Conservation (phyloP, 2,329 filamentous ascomycete species). For the Orbilia blumenaviensis region DNA sequence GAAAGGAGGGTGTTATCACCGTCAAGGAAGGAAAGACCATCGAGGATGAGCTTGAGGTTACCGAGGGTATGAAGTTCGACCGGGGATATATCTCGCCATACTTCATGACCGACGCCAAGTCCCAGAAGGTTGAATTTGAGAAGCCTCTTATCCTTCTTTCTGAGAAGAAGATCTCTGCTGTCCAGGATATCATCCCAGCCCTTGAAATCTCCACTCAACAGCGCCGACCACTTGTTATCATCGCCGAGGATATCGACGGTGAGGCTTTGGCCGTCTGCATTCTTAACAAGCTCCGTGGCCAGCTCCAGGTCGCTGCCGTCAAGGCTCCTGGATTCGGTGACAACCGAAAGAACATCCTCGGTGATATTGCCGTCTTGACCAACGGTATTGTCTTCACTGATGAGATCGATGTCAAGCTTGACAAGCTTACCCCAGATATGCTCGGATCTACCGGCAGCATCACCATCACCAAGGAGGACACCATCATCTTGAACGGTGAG, state of each 20-base stretch:
- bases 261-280: constrained; percentile 99
- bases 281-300: constrained; percentile 99
- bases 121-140: constrained; percentile 99
- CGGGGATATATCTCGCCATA: constrained; percentile 98
- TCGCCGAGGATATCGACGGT: constrained; percentile 98
- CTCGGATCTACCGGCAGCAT: constrained; percentile 97
- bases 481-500: constrained; percentile 96
- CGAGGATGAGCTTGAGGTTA: constrained; percentile 96
- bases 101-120: constrained; percentile 99
- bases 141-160: constrained; percentile 98
- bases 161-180: constrained; percentile 99
- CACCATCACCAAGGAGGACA: constrained; percentile 99
- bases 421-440: constrained; percentile 95
- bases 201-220: constrained; percentile 96
- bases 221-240: constrained; percentile 95
- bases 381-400: constrained; percentile 98
- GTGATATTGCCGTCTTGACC: constrained; percentile 93
- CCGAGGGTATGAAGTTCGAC: constrained; percentile 99
- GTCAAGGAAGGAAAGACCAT: constrained; percentile 99
- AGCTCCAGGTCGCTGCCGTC: constrained; percentile 97
- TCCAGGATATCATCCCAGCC: constrained; percentile 97
- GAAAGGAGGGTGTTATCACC: constrained; percentile 99
- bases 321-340: constrained; percentile 99
- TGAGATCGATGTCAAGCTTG: constrained; percentile 98
- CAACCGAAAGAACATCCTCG: constrained; percentile 99